Conservation (phyloP, 2,329 filamentous ascomycete species). For the Colletotrichum spinosum region DNA sequence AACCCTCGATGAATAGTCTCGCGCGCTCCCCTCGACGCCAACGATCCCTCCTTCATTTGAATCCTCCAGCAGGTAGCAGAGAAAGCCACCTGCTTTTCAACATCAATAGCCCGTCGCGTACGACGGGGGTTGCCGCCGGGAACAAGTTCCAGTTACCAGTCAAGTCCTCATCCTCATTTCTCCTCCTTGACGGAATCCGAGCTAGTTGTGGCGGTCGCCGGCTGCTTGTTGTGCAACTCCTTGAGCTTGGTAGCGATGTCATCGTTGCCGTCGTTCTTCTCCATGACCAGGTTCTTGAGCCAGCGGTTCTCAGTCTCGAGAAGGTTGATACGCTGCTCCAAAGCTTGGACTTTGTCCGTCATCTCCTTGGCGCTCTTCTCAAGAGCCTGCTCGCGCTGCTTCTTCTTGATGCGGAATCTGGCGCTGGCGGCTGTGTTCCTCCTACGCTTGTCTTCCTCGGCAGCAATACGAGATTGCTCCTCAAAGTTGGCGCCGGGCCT, state of each 20-base stretch:
- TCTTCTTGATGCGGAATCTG: constrained; percentile 94
- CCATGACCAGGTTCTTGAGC: constrained; percentile 83
- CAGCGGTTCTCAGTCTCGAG: constrained; percentile 88
- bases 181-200: constrained; percentile 22
- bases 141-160: neutral
- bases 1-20: neutral
- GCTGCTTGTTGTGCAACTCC: constrained; percentile 57
- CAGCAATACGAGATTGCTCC: constrained; percentile 77
- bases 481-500: constrained; percentile 69
- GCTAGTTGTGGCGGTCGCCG: constrained; percentile 8
- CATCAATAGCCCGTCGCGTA: constrained; percentile 15
- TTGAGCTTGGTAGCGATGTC: constrained; percentile 64
- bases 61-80: constrained; percentile 19
- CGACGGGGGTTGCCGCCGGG: neutral
- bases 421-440: constrained; percentile 91
- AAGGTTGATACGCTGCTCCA: constrained; percentile 80
- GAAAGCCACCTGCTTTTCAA: constrained; percentile 12
- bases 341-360: constrained; percentile 78
- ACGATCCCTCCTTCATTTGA: neutral
- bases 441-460: constrained; percentile 90
- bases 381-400: constrained; percentile 89
- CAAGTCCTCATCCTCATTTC: constrained; percentile 3
- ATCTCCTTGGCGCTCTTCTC: constrained; percentile 87
- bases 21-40: neutral
- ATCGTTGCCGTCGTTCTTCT: constrained; percentile 78